A percentile compares a stretch with the other conserved stretches of the same genome.
These are phyloP conservation scores for Volvox reticuliferus DNA, from an alignment of 139 green algal genomes.

Conservation along the genomic window DNA sequence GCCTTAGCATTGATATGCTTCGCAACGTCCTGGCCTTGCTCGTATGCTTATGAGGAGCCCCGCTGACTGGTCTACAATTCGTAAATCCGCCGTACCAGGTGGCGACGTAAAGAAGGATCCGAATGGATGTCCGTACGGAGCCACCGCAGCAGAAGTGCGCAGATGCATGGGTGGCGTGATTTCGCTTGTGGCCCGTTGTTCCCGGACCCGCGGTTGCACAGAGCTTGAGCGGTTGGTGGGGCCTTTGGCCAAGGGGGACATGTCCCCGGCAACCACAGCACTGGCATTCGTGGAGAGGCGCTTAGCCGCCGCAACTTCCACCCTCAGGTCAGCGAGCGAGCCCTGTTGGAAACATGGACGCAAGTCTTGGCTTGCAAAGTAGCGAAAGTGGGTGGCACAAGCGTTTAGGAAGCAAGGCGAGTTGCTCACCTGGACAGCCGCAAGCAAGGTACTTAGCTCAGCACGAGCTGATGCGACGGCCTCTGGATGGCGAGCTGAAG, in stretches of 20 bases:
- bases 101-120: constrained; percentile 2
- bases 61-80: no score
- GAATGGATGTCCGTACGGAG: not conserved
- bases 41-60: not conserved
- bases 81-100: not conserved
- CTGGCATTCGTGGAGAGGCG: constrained; percentile 47
- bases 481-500: not conserved
- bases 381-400: not conserved
- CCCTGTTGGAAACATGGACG: constrained; percentile 14
- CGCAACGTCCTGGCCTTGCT: no score
- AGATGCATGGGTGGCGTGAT: constrained; percentile 1
- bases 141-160: not conserved
- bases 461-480: constrained; percentile 16
- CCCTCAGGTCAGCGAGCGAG: constrained; percentile 46
- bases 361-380: not conserved
- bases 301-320: constrained; percentile 54
- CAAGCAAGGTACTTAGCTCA: constrained; percentile 48
- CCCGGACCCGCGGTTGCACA: not conserved
- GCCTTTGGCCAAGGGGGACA: constrained; percentile 16
- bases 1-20: no score
- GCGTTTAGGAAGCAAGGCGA: not conserved
- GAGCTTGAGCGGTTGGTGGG: not conserved
- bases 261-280: constrained; percentile 34
- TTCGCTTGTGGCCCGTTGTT: not conserved
- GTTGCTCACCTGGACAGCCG: constrained; percentile 48